Percentiles rank a stretch among this genome's conserved stretches.
Evolutionary conservation across 768 basidiomycete genomes (phyloP).

Genomic region (Amanita fuliginea): DNA sequence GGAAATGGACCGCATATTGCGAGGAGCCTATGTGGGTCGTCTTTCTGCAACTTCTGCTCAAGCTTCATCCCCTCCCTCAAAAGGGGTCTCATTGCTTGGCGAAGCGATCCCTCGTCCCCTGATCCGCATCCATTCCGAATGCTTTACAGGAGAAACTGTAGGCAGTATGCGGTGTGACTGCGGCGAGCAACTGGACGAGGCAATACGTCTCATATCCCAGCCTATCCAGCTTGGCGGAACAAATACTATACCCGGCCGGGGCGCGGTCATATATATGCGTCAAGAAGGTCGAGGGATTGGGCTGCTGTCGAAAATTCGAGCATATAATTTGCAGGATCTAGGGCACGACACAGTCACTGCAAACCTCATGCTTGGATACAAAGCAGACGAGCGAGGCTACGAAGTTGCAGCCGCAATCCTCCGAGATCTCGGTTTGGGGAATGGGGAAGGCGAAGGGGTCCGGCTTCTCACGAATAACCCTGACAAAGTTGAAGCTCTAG

Average conservation of each 20-base stretch:
- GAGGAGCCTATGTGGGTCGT: slow-evolving; percentile 89
- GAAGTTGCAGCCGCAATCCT: slow-evolving; percentile 87
- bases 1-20: slow-evolving; percentile 83
- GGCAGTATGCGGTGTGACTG: slow-evolving; percentile 99
- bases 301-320: slow-evolving; percentile 87
- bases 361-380: slow-evolving; percentile 89
- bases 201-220: slow-evolving; percentile 79
- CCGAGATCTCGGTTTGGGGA: slow-evolving; percentile 71
- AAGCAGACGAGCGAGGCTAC: slow-evolving; percentile 90
- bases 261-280: slow-evolving; percentile 88
- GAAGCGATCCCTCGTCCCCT: slow-evolving; percentile 58
- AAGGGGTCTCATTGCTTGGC: slow-evolving; percentile 8
- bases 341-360: slow-evolving; percentile 99
- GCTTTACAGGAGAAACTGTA: slow-evolving; percentile 96
- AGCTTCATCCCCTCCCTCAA: slow-evolving; percentile 20
- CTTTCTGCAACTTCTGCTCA: slow-evolving; percentile 46
- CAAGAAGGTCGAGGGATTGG: slow-evolving; percentile 99
- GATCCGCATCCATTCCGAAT: slow-evolving; percentile 95
- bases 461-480: slow-evolving; percentile 95
- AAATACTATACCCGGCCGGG: slow-evolving; percentile 67
- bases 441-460: slow-evolving; percentile 38
- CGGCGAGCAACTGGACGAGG: slow-evolving; percentile 96
- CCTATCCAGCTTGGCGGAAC: slow-evolving; percentile 39
- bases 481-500: slow-evolving; percentile 85
- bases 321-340: slow-evolving; percentile 96